Base-by-base conservation (phyloP, 345 rosid genomes). In the Eutrema heterophyllum region DNA sequence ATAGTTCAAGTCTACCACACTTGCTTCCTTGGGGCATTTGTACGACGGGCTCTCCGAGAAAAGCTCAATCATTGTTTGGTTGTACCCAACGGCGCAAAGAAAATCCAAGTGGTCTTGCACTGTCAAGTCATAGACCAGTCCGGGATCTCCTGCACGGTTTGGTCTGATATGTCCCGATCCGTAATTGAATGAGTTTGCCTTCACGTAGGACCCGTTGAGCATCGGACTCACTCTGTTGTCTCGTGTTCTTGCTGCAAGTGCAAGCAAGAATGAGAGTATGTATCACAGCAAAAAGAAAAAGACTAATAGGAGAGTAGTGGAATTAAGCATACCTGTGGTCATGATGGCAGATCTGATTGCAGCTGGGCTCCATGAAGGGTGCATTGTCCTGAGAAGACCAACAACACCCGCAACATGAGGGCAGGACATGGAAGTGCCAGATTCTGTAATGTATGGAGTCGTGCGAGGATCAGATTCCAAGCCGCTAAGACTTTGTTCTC, bases 181-280 rank as follows among this genome's bases (percentile, higher is more conserved):
- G 45, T 72, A 53, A 14, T 61, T 72, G 63, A 72, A 63, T n/a
- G 70, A 33, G 53, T 51, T 64, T 52, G 70, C 68, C 52, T 61
- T 50, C 59, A 39, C 61, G 29, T 48, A 62, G 1, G 68, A 18
- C 6, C 58, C 51, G 32, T 61, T 71, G 11, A 71, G 38, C 39
- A 71, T 71, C 18, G 60, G 75, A 15, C 59, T 59, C 7, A 4
- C 32, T 50, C 58, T 61, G 51, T 60, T 71, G 68, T 61, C 68
- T 63, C 53, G 68, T 45, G 68, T 63, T 63, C 53, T 49, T 11
- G 75, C 75, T 49, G 68, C 38, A 57, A 3, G 16, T 10, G 2
- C n/a, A 24, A 38, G 49, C n/a, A 57, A 35, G 2, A 55, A 55
- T 55, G 40, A 32, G 40, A 30, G 4, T 57, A 26, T n/a, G 40